Percentiles rank a stretch among this genome's conserved stretches.
Conservation (phyloP, 2,329 filamentous ascomycete species). For the Ceratocystis lukuohia region DNA sequence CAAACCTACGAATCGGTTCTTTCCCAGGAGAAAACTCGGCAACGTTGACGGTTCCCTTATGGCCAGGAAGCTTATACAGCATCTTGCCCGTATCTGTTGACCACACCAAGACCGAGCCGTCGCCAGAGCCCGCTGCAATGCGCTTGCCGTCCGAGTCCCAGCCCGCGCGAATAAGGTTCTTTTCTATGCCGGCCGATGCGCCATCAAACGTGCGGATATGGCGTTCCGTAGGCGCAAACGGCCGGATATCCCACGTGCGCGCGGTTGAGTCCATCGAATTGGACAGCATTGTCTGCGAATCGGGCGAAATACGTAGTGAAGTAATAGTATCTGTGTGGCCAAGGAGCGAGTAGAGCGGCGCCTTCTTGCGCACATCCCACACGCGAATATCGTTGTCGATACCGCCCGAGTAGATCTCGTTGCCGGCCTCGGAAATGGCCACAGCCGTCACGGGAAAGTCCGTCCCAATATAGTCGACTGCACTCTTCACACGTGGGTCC, state of each 20-base stretch:
- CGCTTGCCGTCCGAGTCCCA: slow-evolving; percentile 80
- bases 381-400: slow-evolving; percentile 97
- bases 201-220: slow-evolving; percentile 83
- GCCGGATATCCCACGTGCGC: slow-evolving; percentile 88
- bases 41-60: slow-evolving; percentile 90
- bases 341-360: slow-evolving; percentile 71
- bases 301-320: slow-evolving; percentile 79
- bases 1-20: slow-evolving; percentile 71
- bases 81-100: slow-evolving; percentile 78
- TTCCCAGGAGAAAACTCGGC: slow-evolving; percentile 76
- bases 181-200: slow-evolving; percentile 75
- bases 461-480: slow-evolving; percentile 75
- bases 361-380: slow-evolving; percentile 90
- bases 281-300: slow-evolving; percentile 78
- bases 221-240: slow-evolving; percentile 80
- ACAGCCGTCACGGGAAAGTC: slow-evolving; percentile 87
- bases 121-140: slow-evolving; percentile 78
- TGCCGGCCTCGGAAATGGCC: slow-evolving; percentile 82
- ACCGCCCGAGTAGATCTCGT: slow-evolving; percentile 85
- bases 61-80: slow-evolving; percentile 85
- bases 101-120: slow-evolving; percentile 86
- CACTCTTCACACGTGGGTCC: slow-evolving; percentile 85
- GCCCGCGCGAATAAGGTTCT: slow-evolving; percentile 78
- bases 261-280: slow-evolving; percentile 91
- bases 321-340: slow-evolving; percentile 90